Percentiles rank a stretch among this genome's conserved stretches.
These are phyloP conservation scores for Citrullus mucosospermus DNA, from an alignment of 306 rosid genomes.

Conservation along the genomic window DNA sequence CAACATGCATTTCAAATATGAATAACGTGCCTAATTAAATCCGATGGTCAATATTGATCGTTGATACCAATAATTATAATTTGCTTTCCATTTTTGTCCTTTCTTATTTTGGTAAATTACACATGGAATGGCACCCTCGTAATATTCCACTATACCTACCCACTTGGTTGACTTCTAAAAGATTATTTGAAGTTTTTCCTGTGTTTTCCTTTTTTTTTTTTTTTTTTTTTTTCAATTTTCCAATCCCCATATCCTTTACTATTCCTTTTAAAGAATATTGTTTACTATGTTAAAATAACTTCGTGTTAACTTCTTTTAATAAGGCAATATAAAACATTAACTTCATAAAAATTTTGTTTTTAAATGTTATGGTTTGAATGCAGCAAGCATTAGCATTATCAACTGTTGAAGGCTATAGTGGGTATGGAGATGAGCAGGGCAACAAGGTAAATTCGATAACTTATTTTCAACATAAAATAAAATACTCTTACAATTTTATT, in stretches of 20 bases:
- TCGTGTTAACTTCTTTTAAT: too few relatives aligned
- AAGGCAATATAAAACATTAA: too few relatives aligned
- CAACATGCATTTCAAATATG: not conserved
- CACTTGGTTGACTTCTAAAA: not conserved
- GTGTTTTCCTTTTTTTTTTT: not conserved
- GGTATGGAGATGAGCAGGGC: slow-evolving; percentile 73
- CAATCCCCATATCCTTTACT: too few relatives aligned
- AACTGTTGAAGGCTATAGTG: slow-evolving; percentile 41
- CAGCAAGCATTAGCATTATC: slow-evolving; percentile 41
- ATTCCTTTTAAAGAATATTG: too few relatives aligned
- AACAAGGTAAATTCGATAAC: slow-evolving; percentile 20
- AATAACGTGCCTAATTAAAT: not conserved
- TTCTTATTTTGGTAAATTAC: not conserved
- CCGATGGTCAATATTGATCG: not conserved
- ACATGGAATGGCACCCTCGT: not conserved
- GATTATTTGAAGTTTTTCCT: not conserved
- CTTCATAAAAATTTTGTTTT: too few relatives aligned
- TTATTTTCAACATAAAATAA: not conserved
- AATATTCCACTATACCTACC: not conserved
- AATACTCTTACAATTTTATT: not conserved
- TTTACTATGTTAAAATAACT: too few relatives aligned
- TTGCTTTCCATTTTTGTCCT: not conserved
- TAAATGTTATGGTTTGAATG: not conserved
- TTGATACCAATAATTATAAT: not conserved
- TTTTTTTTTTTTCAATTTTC: too few relatives aligned